These are phyloP conservation scores for Brettanomyces bruxellensis DNA, from an alignment of 805 yeast genomes.

Conservation along the genomic window DNA sequence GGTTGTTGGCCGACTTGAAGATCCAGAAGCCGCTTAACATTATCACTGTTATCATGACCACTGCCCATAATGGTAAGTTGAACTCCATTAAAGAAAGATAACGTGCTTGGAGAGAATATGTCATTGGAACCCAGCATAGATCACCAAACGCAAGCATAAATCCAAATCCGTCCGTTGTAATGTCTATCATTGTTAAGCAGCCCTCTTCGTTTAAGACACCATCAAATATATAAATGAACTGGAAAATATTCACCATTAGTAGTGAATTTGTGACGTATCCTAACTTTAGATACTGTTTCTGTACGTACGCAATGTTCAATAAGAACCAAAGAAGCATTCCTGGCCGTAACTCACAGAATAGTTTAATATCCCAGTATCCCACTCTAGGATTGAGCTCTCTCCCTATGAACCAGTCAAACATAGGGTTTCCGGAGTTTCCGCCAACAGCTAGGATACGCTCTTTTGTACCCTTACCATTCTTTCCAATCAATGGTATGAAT, in stretches of 20 bases:
- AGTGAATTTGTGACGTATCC: conserved; percentile 57
- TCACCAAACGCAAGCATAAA: conserved; percentile 96
- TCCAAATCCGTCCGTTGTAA: conserved; percentile 95
- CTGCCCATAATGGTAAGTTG: conserved; percentile 36
- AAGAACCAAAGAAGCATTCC: conserved; percentile 84
- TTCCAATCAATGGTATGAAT: conserved; percentile 45
- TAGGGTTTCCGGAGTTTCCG: conserved; percentile 68
- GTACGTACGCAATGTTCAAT: conserved; percentile 69
- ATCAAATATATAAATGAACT: conserved; percentile 78
- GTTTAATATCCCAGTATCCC: conserved; percentile 77
- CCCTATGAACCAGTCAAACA: conserved; percentile 96
- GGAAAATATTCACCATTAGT: conserved; percentile 57
- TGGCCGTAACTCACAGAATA: conserved; percentile 90
- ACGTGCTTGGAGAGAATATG: conserved; percentile 81
- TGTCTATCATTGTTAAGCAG: conserved; percentile 86
- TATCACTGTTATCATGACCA: conserved; percentile 33
- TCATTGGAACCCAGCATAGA: conserved; percentile 84
- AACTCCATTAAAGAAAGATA: conserved; percentile 61
- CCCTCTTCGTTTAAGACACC: conserved; percentile 92
- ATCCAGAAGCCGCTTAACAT: conserved; percentile 60
- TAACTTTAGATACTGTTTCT: conserved; percentile 58
- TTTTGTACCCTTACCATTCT: conserved; percentile 43
- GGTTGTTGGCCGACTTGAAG: conserved; percentile 76
- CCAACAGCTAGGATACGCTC: conserved; percentile 75
- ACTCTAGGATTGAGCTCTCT: conserved; percentile 90